These are phyloP conservation scores for Podosphaera xanthii DNA, from an alignment of 2,329 filamentous ascomycete species.

Conservation along the genomic window DNA sequence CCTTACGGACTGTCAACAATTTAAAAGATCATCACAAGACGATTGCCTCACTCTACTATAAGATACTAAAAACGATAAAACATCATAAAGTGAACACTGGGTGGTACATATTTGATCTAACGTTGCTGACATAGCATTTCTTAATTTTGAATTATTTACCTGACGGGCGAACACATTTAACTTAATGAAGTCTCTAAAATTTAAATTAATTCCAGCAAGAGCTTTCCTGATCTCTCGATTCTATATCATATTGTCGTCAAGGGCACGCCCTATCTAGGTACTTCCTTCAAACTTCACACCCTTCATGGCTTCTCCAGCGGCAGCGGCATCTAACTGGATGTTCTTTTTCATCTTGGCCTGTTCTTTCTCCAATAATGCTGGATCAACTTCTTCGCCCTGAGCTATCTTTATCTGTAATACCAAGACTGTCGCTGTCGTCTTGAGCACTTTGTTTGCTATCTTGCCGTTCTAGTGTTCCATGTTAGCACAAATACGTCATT, in stretches of 20 bases:
- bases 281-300: slow-evolving; percentile 18
- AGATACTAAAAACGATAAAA: neutral
- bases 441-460: slow-evolving; percentile 37
- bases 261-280: slow-evolving; percentile 2
- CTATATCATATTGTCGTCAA: neutral
- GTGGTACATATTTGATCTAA: no score
- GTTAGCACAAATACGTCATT: neutral
- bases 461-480: slow-evolving; percentile 22
- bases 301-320: slow-evolving; percentile 24
- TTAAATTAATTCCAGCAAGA: neutral
- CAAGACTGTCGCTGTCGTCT: slow-evolving; percentile 28
- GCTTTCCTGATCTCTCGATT: no score
- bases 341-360: slow-evolving; percentile 30
- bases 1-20: no score
- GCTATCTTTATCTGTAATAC: slow-evolving; percentile 27
- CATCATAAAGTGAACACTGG: no score
- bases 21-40: no score
- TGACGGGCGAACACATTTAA: neutral
- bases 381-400: slow-evolving; percentile 21
- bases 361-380: slow-evolving; percentile 23
- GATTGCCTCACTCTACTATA: no score
- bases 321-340: slow-evolving; percentile 23
- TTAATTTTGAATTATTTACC: no score
- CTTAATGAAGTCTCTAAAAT: neutral
- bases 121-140: no score